Evolutionary conservation across 192 early-diverging fungal species (phyloP).

Genomic region (Coemansia sp.): DNA sequence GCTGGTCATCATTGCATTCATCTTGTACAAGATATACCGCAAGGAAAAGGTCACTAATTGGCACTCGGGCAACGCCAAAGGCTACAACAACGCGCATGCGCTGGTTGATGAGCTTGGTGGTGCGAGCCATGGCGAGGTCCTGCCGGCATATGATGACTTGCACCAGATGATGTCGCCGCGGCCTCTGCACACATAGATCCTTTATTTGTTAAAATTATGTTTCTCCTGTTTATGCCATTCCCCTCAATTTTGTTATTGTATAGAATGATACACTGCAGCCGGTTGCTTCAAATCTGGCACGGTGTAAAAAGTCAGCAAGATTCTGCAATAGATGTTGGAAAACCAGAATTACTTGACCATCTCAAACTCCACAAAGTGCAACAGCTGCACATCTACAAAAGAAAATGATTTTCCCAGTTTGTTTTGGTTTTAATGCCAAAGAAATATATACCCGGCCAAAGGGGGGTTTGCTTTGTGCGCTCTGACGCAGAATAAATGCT

Average conservation of each 20-base stretch:
- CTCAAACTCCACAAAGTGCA: not conserved
- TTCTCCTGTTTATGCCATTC: not conserved
- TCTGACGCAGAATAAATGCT: not conserved
- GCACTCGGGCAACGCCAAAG: constrained; percentile 4
- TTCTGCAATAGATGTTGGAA: not conserved
- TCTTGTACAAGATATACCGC: constrained; percentile 14
- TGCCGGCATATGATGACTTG: constrained; percentile 15
- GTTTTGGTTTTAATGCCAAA: not conserved
- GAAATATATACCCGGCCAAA: not conserved
- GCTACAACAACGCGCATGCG: constrained; percentile 1
- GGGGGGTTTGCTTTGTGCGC: not conserved
- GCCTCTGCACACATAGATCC: not conserved
- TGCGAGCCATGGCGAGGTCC: constrained; percentile 1
- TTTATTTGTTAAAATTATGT: not conserved
- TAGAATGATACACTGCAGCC: not conserved
- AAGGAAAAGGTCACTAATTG: not conserved
- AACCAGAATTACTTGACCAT: not conserved
- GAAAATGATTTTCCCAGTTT: not conserved
- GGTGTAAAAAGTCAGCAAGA: too few species aligned
- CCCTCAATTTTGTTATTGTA: not conserved
- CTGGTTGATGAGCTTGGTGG: constrained; percentile 21
- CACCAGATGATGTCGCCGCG: not conserved
- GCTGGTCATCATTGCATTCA: constrained; percentile 8
- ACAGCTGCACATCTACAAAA: not conserved
- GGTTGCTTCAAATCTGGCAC: too few species aligned